Evolutionary conservation across 768 basidiomycete species (phyloP), one percentile per base, ranked within the genome.

Genomic region (Mrakia hoshinonis): DNA sequence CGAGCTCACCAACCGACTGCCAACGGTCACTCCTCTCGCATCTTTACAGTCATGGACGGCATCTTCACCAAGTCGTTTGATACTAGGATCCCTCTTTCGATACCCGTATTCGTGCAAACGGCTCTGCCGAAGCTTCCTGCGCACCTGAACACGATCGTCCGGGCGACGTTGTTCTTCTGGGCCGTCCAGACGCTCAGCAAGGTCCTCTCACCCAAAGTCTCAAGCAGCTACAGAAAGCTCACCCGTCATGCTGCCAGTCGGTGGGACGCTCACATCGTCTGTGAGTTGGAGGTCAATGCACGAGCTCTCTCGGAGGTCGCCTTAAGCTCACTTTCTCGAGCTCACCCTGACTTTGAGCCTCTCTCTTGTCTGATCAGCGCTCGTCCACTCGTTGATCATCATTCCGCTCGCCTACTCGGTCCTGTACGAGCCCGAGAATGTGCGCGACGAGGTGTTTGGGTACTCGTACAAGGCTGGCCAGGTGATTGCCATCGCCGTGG

Each of bases 391-490:
- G 15, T 36, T 54, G 12, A 26, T 60, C n/a, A 68, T 68, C 51
- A 9, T 68, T 15, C 67, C 67, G 7, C 52, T 68, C 36, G 67
- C 67, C 3, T 68, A 24, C 39, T 38, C 34, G 4, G n/a, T 68
- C 2, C 67, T 68, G 1, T 22, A 68, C 24, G 64, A 66, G 20
- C 64, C 67, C n/a, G 20, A n/a, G 36, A 51, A 39, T 22, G 51
- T 68, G 4, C 26, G 26, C 10, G 67, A 68, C 48, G 36, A 68
- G 52, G 67, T 68, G 26, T 68, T 68, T 29, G 67, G 67, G 4
- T 68, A 68, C 67, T 39, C 36, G 18, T 48, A 54, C 48, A 22
- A 47, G n/a, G 67, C 67, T 18, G 51, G 49, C 5, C 52, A 68
- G 38, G 36, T 68, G 9, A 29, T 51, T 9, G 67, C 67, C 43